A percentile compares a stretch with the other conserved stretches of the same genome.
These are phyloP conservation scores for Heterobasidion parviporum DNA, from an alignment of 1,284 basidiomycete species.

Conservation along the genomic window DNA sequence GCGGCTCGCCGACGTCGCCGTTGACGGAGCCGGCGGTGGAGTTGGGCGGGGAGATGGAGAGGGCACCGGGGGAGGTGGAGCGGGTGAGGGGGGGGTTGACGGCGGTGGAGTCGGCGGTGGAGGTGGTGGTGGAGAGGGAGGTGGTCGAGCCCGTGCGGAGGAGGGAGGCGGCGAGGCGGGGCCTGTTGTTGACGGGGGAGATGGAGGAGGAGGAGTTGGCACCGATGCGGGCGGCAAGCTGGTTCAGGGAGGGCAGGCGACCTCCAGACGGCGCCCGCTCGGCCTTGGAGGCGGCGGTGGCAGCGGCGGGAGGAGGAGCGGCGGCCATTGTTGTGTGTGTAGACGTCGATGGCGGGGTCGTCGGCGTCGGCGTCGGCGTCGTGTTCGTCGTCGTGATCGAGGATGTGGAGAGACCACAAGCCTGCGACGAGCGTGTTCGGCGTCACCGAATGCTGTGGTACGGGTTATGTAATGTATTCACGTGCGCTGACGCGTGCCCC, in stretches of 20 bases:
- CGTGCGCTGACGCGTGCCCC: no score
- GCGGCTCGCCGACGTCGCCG: slow-evolving; percentile 34
- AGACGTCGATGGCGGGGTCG: no score
- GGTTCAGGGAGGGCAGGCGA: slow-evolving; percentile 68
- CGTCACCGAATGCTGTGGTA: no score
- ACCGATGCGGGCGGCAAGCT: slow-evolving; percentile 64
- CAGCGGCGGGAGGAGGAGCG: slow-evolving; percentile 14
- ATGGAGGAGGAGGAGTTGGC: slow-evolving; percentile 30
- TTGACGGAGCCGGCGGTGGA: slow-evolving; percentile 34
- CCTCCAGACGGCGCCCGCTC: slow-evolving; percentile 24
- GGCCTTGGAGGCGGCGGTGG: slow-evolving; percentile 28
- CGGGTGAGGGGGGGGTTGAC: slow-evolving; percentile 59
- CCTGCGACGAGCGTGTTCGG: no score
- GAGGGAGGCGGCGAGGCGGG: slow-evolving; percentile 64
- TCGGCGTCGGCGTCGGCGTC: no score
- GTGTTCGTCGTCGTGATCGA: no score
- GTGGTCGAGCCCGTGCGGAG: slow-evolving; percentile 58
- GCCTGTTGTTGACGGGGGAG: slow-evolving; percentile 37
- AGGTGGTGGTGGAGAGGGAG: slow-evolving; percentile 39
- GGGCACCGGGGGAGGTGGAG: slow-evolving; percentile 41
- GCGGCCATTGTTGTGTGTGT: not conserved
- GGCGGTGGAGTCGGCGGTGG: slow-evolving; percentile 45
- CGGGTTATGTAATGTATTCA: no score
- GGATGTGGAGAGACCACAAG: no score
- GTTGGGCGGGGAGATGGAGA: slow-evolving; percentile 40